Conservation (phyloP, 176 grass and related monocot species). For the Pontederia paniculata region DNA sequence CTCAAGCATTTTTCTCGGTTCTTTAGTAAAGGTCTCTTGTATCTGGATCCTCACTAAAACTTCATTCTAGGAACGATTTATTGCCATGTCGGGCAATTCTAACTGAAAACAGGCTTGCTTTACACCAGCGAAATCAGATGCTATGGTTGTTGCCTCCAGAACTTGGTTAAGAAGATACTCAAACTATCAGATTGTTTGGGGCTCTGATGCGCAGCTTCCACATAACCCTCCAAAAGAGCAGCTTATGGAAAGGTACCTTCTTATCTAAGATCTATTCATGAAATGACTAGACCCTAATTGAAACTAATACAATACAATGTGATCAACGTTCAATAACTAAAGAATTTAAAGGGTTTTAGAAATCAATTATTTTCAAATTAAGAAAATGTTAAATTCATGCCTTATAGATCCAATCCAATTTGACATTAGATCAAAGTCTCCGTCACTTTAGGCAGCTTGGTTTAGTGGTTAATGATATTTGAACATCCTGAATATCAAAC, state of each 20-base stretch:
- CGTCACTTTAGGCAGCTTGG: no score
- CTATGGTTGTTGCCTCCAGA: constrained; percentile 68
- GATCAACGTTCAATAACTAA: no score
- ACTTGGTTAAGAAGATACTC: constrained; percentile 82
- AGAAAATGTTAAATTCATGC: no score
- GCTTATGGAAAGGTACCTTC: constrained; percentile 60
- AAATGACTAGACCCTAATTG: no score
- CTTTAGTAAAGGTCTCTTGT: background rate
- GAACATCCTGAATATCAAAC: no score
- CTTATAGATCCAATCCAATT: no score
- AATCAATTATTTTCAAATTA: no score
- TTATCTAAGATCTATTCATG: no score
- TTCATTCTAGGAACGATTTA: constrained; percentile 48
- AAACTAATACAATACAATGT: no score
- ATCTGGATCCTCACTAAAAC: background rate
- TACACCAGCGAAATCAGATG: constrained; percentile 64
- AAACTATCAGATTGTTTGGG: constrained; percentile 49
- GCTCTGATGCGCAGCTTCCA: constrained; percentile 30
- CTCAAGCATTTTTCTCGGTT: background rate
- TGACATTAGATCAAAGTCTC: no score
- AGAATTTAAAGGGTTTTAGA: no score
- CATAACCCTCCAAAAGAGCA: constrained; percentile 45
- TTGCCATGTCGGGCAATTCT: constrained; percentile 29
- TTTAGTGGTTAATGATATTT: no score
- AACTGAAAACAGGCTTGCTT: constrained; percentile 70